Evolutionary conservation across 306 rosid species (phyloP), one percentile per base, ranked within the genome.

Genomic region (Clitoria ternatea): DNA sequence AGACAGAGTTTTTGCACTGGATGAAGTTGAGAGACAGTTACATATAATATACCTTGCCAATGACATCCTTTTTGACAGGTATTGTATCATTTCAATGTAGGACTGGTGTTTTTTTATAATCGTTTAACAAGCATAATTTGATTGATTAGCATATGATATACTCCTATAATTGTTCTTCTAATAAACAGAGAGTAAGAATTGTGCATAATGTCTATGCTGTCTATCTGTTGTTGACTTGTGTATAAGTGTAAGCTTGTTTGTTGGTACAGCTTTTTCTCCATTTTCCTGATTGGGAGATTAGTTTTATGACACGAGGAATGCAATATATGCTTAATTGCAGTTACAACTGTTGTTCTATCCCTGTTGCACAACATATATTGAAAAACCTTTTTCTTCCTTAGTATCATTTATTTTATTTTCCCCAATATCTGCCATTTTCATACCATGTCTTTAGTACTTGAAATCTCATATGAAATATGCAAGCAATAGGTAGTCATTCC

Each of bases 11-110:
- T 91, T 83, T 66, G 63, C 80, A 8, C 57, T 91, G 60, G 99
- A 94, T 66, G 97, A 91, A 50, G 81, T 88, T 13, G 97, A 94
- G 81, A 86, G 97, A 89, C 99, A 89, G 82, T 78, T 94, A 36
- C 99, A 94, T 80, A 81, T 91, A 66, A 87, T 90, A 76, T 90
- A 89, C 80, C 95, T 94, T 29, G 92, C 91, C 66, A 94, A 91
- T 80, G 97, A 94, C 84, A 91, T 91, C 77, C 91, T 94, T 78
- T 94, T 94, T 64, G 97, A 91, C 85, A 86, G 97, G 97, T 90
- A 79, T 23, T 8, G 42, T 47, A 17, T 39, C 56, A 62, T 62
- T 36, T 23, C n/a, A 66, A 29, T 19, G 18, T 45, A 36, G 11
- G 24, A 10, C 44, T 44, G 32, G 11, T 22, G 14, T 0, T 36